Evolutionary conservation across 495 filamentous ascomycete genomes (phyloP).

Genomic region (Aspergillus wentii): DNA sequence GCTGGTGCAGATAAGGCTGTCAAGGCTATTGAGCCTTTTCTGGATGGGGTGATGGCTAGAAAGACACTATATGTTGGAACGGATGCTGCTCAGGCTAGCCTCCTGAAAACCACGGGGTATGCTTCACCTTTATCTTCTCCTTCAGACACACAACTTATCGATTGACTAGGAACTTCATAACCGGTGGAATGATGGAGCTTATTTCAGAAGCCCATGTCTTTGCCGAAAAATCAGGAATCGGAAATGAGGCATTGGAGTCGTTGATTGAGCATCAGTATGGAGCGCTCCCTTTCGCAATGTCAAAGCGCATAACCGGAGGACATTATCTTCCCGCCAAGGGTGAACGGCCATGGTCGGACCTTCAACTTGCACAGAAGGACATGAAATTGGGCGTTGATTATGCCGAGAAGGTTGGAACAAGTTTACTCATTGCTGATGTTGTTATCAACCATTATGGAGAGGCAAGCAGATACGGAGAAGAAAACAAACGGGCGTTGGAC

Average conservation of each 20-base stretch:
- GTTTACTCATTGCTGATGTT: too few relatives aligned
- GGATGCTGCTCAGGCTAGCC: slow-evolving; percentile 15
- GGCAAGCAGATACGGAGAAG: too few relatives aligned
- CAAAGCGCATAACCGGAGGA: slow-evolving; percentile 1
- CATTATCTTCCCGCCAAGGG: neutral
- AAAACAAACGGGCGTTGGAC: too few relatives aligned
- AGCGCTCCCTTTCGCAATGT: slow-evolving; percentile 2
- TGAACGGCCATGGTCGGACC: too few relatives aligned
- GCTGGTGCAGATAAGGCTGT: slow-evolving; percentile 25
- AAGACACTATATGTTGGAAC: slow-evolving; percentile 24
- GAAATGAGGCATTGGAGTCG: slow-evolving; percentile 19
- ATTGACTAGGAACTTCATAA: slow-evolving; percentile 14
- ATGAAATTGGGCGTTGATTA: neutral
- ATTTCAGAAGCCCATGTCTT: slow-evolving; percentile 34
- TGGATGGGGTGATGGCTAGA: slow-evolving; percentile 29
- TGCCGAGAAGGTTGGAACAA: neutral
- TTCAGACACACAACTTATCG: neutral
- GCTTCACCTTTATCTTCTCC: neutral
- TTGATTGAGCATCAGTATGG: slow-evolving; percentile 31
- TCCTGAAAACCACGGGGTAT: slow-evolving; percentile 16
- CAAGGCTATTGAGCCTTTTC: slow-evolving; percentile 21
- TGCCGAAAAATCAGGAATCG: slow-evolving; percentile 31
- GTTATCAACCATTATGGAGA: too few relatives aligned
- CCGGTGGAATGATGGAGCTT: slow-evolving; percentile 19
- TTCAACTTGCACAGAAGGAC: too few relatives aligned